Base-by-base conservation (phyloP, 2,329 filamentous ascomycete genomes). In the Cytospora paraplurivora region DNA sequence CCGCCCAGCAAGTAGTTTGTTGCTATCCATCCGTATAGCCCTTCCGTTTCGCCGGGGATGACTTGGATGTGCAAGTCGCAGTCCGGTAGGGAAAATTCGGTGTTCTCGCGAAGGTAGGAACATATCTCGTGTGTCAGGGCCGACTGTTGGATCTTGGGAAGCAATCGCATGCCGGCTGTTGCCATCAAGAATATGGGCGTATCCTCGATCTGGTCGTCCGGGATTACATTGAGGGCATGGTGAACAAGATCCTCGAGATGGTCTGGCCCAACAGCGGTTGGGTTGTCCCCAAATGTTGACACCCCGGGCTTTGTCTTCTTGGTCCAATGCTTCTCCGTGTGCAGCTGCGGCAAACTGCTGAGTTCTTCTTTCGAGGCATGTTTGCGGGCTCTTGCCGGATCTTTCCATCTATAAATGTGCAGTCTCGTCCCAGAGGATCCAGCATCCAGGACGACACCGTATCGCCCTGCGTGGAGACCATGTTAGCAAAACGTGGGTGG, bases 131-230 rank as follows among this genome's bases (percentile, higher is more conserved):
- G 79, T 21, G 98, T 81, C 3, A 99, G 81, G 2, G 87, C 83
- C 47, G 83, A 83, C 69, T 93, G 90, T 73, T 97, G 87, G 7
- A 82, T 72, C 49, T 90, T 82, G 7, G 90, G 89, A 1, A 99
- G 82, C 17, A 99, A 81, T 63, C 95, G 90, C 87, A 99, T 95
- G 52, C 95, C 95, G 11, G 95, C 95, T 0, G 95, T 99, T 34
- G 95, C 95, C 77, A 99, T 92, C 57, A 99, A 81, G 75, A 97
- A 99, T 61, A 99, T 87, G 0, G 95, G 95, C 0, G 96, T 99
- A 63, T 95, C 88, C 66, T 88, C 79, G 56, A 95, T 85, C 69
- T 92, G 90, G 62, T 91, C 83, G 44, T 82, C 76, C 7, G 94
- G 94, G 27, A 99, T 88, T 64, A 92, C 81, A 37, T 88, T 82